Evolutionary conservation across 1,284 basidiomycete genomes (phyloP).

Genomic region (Inonotus obliquus): DNA sequence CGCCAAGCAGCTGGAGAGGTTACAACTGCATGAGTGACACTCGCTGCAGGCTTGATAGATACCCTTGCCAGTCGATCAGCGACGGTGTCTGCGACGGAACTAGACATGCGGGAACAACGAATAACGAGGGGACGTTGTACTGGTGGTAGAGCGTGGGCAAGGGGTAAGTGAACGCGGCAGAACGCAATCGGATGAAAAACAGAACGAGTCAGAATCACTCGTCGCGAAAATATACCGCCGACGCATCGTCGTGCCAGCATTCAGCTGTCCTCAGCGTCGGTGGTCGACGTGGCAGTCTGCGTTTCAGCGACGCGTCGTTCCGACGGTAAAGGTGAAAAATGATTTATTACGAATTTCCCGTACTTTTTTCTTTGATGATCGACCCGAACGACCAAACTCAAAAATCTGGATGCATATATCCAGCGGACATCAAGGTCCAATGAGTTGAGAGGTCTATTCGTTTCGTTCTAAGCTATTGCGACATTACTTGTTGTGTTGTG

Average conservation of each 20-base stretch:
- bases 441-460: background rate
- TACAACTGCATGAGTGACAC: conserved; percentile 49
- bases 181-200: conserved; percentile 10
- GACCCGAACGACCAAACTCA: background rate
- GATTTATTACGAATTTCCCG: conserved; percentile 3
- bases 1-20: conserved; percentile 67
- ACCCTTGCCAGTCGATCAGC: conserved; percentile 24
- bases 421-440: background rate
- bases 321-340: background rate
- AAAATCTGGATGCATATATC: background rate
- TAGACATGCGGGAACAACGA: conserved; percentile 17
- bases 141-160: conserved; percentile 17
- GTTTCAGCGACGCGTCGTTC: conserved; percentile 1
- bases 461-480: background rate
- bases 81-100: conserved; percentile 1
- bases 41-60: conserved; percentile 48
- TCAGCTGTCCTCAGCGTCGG: conserved; percentile 5
- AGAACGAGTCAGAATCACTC: background rate
- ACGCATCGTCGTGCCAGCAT: conserved; percentile 14
- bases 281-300: background rate
- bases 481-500: background rate
- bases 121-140: conserved; percentile 1
- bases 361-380: background rate
- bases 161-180: conserved; percentile 15
- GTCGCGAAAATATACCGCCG: conserved; percentile 4